A percentile compares a stretch with the other conserved stretches of the same genome.
Conservation (phyloP, 2,329 filamentous ascomycete genomes). For the Talaromyces sp. region DNA sequence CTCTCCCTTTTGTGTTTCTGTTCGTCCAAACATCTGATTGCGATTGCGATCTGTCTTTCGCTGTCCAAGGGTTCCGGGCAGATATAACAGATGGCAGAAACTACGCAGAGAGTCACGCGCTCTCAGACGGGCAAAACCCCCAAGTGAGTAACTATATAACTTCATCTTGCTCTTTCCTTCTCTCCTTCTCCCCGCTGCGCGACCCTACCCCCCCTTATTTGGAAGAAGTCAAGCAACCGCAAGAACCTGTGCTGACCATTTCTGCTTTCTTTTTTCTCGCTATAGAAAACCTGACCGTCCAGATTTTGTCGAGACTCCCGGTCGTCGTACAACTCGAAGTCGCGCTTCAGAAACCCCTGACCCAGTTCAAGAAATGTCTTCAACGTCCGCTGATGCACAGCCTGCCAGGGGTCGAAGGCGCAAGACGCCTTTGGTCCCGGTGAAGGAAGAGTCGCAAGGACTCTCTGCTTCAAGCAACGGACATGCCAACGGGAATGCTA, state of each 20-base stretch:
- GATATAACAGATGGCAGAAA: slow-evolving; percentile 28
- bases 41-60: neutral
- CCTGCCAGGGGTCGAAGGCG: slow-evolving; percentile 22
- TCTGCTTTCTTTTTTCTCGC: slow-evolving; percentile 8
- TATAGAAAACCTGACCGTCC: slow-evolving; percentile 48
- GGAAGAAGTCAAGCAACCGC: neutral
- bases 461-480: neutral
- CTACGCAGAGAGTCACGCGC: slow-evolving; percentile 47
- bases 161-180: slow-evolving; percentile 4
- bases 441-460: neutral
- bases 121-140: slow-evolving; percentile 50
- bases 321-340: slow-evolving; percentile 41
- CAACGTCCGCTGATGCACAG: slow-evolving; percentile 12
- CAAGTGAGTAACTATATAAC: slow-evolving; percentile 37
- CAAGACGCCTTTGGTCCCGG: slow-evolving; percentile 15
- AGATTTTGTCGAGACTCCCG: slow-evolving; percentile 50
- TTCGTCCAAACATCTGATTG: neutral
- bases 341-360: slow-evolving; percentile 33
- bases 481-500: slow-evolving; percentile 23
- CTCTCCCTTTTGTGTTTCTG: neutral
- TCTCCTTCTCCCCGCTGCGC: slow-evolving; percentile 17
- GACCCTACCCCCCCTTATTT: slow-evolving; percentile 1
- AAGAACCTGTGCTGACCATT: neutral
- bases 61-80: slow-evolving; percentile 10
- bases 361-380: slow-evolving; percentile 25